Base-by-base conservation (phyloP, 106 monocot genomes). In the Triglochin maritima region DNA sequence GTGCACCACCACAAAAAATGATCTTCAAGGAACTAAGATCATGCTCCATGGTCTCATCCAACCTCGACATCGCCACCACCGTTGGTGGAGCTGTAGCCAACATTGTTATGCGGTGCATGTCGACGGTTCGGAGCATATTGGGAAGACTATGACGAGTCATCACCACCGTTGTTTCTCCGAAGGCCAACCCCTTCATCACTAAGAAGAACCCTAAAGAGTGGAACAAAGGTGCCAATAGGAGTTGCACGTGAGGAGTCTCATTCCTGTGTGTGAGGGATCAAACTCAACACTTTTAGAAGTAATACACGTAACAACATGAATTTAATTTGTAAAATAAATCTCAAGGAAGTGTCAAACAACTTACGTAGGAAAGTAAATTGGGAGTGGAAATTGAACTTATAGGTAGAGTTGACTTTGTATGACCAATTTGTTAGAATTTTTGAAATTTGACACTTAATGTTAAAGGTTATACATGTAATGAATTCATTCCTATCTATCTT, bases 191-290 rank as follows among this genome's bases (percentile, higher is more conserved):
- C 69, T 77, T 79, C 11, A 93, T 75, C 46, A 86, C 79, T 14
- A 84, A 74, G 49, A 86, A 86, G 81, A 89, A 84, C 14, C 89
- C 93, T 59, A 89, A 86, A 81, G 82, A 89, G 71, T 93, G 93
- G 66, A 76, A 86, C 69, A 89, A 42, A 14, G 93, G 89, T 44
- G 89, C 78, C 59, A 68, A 78, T 44, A 89, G 86, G 9, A 80
- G 70, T 72, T 82, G 76, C 16, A 84, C 81, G 16, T 86, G 82
- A 50, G 76, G 73, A 44, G 13, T 11, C 7, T 45, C 68, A 43
- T 55, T 44, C 55, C 11, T 56, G 41, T 13, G 3, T 29, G 57
- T 84, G 70, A 47, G 54, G 56, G 9, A 51, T 17, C 3, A 77
- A 55, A 53, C 52, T 12, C 29, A 29, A 29, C 29, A 29, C 29